Evolutionary conservation across 164 flowering plant genomes (phyloP), one percentile per base, ranked within the genome.

Genomic region (Sedum album): DNA sequence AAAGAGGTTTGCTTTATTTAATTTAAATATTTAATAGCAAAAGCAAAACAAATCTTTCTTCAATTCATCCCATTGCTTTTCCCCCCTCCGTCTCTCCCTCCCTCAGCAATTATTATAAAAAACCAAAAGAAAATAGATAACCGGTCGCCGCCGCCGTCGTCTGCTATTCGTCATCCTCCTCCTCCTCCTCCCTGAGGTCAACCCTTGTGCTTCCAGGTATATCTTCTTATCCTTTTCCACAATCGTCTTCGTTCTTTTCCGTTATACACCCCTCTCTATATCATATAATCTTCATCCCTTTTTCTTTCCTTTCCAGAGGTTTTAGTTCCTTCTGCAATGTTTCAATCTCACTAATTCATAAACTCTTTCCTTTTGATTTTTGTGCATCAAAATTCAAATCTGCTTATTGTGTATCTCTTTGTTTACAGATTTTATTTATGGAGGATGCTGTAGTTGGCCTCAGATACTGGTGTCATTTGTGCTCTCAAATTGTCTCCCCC

Each of bases 401-500:
- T 48, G 53, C 21, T 48, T 53, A 1, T 55, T 26, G 31, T 55
- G 3, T 55, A 13, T 31, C 21, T 48, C 23, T 5, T 55, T 26
- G 31, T 55, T 9, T 55, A 13, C 61, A 55, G 31, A 25, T 25
- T 55, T 7, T 1, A n/a, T 23, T 7, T 38, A 70, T 84, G 85
- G 84, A 77, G 51, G 88, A 82, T 42, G 67, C 72, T 62, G 65
- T 70, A 69, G 76, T 51, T 44, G 68, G 74, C 46, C 11, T 2
- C 23, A 74, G 81, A 66, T 86, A 81, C 39, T 86, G 86, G 90
- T 86, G 88, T 74, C 75, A 86, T 70, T 67, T 67, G 80, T 86
- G 90, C 68, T 68, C 79, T 10, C 87, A 75, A 66, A 65, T 71
- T 71, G 88, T 86, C 72, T 76, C 72, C 39, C 86, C 86, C 8